Evolutionary conservation across 2,329 filamentous ascomycete genomes (phyloP).

Genomic region (Scopulariopsis brevicaulis): DNA sequence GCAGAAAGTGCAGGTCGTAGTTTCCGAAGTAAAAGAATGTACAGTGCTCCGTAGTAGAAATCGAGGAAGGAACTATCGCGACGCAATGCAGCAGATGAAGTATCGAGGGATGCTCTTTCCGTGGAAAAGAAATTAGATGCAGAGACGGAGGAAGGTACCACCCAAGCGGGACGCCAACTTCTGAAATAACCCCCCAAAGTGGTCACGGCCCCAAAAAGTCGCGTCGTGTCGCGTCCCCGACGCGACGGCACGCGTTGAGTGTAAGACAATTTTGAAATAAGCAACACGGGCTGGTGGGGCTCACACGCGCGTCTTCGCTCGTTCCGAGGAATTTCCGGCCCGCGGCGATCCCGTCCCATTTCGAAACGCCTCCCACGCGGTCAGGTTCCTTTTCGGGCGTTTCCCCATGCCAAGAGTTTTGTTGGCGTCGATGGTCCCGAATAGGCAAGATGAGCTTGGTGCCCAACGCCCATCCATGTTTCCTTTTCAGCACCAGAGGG

Average conservation of each 20-base stretch:
- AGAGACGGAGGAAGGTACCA: not conserved
- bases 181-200: too few relatives aligned
- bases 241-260: constrained; percentile 1
- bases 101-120: not conserved
- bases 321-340: not conserved
- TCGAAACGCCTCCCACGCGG: not conserved
- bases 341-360: not conserved
- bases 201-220: too few relatives aligned
- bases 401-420: not conserved
- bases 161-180: not conserved
- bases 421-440: not conserved
- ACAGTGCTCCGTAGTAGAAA: not conserved
- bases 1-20: not conserved
- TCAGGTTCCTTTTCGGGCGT: not conserved
- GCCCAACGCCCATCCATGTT: too few relatives aligned
- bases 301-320: not conserved
- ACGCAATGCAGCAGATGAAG: not conserved
- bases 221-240: not conserved
- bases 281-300: not conserved
- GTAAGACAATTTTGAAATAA: not conserved
- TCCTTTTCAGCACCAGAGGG: too few relatives aligned
- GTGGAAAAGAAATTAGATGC: not conserved
- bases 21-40: not conserved
- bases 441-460: not conserved
- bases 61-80: not conserved